Percentiles rank a stretch among this genome's conserved stretches.
Conservation (phyloP, 306 rosid species). For the Hylodesmum podocarpum region DNA sequence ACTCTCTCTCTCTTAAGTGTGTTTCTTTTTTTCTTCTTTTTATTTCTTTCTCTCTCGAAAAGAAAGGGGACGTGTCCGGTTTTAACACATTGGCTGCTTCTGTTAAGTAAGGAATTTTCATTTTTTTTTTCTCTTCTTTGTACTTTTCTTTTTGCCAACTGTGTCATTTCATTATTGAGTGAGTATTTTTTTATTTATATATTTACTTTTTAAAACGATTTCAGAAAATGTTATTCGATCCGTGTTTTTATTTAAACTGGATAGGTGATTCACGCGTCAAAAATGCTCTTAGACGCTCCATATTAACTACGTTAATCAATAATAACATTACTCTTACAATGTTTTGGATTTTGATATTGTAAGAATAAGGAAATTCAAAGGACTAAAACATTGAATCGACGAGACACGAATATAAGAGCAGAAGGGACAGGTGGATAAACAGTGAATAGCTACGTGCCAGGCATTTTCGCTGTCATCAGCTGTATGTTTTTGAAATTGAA, state of each 20-base stretch:
- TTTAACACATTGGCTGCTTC: conserved; percentile 29
- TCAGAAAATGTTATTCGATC: neutral
- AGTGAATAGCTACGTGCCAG: conserved; percentile 3
- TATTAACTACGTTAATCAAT: neutral
- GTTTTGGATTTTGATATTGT: neutral
- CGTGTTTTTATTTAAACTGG: neutral
- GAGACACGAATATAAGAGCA: neutral
- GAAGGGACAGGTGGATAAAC: conserved; percentile 15
- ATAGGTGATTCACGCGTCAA: neutral
- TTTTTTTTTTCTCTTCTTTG: neutral
- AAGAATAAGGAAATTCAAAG: neutral
- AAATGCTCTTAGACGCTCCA: neutral
- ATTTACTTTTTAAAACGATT: neutral
- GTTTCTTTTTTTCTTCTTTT: neutral
- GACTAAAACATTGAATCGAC: neutral
- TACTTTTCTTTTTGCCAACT: neutral
- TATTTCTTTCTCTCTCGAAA: neutral
- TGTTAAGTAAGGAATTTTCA: conserved; percentile 30
- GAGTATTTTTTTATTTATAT: neutral
- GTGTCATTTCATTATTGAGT: neutral
- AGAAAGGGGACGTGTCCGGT: conserved; percentile 12
- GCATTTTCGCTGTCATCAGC: conserved; percentile 8
- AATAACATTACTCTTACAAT: neutral
- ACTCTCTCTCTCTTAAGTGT: conserved; percentile 19
- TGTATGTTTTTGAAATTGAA: neutral